Conservation (phyloP, 257 asterid genomes). For the Rehmannia glutinosa region DNA sequence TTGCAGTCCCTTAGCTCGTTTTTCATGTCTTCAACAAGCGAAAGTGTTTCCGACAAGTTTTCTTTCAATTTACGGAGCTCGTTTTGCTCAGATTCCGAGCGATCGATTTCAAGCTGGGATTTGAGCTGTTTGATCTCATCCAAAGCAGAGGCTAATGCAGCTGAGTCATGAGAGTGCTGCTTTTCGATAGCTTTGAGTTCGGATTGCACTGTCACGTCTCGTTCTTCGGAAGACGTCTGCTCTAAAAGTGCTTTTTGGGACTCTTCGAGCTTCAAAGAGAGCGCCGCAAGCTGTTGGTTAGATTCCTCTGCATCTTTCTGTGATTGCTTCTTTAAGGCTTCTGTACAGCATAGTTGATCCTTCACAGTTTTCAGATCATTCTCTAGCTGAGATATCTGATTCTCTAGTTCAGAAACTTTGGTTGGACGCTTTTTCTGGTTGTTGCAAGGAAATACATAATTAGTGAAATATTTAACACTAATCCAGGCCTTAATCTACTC, state of each 20-base stretch:
- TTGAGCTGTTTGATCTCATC: constrained; percentile 66
- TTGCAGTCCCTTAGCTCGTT: constrained; percentile 43
- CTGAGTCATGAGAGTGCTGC: constrained; percentile 41
- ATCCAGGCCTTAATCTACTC: background rate
- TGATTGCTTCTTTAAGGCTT: constrained; percentile 65
- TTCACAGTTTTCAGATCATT: constrained; percentile 66
- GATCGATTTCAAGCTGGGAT: constrained; percentile 44
- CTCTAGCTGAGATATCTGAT: constrained; percentile 69
- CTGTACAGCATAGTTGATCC: constrained; percentile 65
- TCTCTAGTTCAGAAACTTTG: constrained; percentile 65
- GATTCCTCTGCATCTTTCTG: constrained; percentile 65
- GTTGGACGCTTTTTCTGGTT: constrained; percentile 49
- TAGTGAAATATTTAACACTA: constrained; percentile 3
- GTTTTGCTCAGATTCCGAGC: constrained; percentile 36
- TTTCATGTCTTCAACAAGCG: constrained; percentile 64
- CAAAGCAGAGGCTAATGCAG: constrained; percentile 52
- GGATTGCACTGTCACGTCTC: constrained; percentile 19
- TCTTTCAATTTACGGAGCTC: constrained; percentile 53
- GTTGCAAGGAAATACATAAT: background rate
- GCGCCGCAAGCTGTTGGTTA: constrained; percentile 45
- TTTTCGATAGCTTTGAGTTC: constrained; percentile 35
- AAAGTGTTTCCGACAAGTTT: constrained; percentile 39
- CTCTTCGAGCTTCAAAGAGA: constrained; percentile 57
- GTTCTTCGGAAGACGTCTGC: constrained; percentile 30
- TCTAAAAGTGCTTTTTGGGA: constrained; percentile 34